Evolutionary conservation across 1,284 basidiomycete species (phyloP), one percentile per base, ranked within the genome.

Genomic region (Pyrrhoderma noxium): DNA sequence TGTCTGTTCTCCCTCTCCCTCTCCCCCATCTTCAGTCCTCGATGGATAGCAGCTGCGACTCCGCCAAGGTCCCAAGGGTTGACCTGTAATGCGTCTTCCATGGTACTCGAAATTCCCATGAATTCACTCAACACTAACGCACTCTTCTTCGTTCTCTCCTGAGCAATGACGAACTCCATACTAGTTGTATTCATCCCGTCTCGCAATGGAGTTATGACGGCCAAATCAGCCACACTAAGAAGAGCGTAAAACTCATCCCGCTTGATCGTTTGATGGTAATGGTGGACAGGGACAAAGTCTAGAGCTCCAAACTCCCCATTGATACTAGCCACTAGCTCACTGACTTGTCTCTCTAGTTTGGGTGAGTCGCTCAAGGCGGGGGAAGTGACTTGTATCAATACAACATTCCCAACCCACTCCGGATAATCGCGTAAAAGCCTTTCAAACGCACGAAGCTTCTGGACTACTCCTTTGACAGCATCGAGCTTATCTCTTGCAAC

Each of bases 131-230:
- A 73, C 52, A 99, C 89, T 50, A 95, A 79, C 0, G 89, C 93
- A 50, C 86, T 90, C 69, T 83, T 85, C 61, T 58, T 82, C 44
- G 81, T 88, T 58, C 75, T 77, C 60, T 89, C 79, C 70, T 99
- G 95, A 50, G 93, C 93, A 56, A 98, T 86, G 44, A 96, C 89
- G 68, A 91, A 98, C 70, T 98, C 95, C 94, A 98, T 98, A 45
- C 82, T 86, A 0, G 93, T 98, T 8, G 96, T 98, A 75, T 99
- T 98, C 95, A 99, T 98, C 8, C 95, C 95, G 64, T 99, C 95
- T 25, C 95, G 83, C 5, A 98, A 78, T 0, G 93, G 93, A 0
- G 95, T 99, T 68, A 98, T 96, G 22, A 99, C 85, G 7, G 89
- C 94, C 19, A 99, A 77, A 67, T 98, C 95, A 9, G 95, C 95